A percentile compares a stretch with the other conserved stretches of the same genome.
Evolutionary conservation across 805 yeast species (phyloP).

Genomic region (Myxozyma neotropica): DNA sequence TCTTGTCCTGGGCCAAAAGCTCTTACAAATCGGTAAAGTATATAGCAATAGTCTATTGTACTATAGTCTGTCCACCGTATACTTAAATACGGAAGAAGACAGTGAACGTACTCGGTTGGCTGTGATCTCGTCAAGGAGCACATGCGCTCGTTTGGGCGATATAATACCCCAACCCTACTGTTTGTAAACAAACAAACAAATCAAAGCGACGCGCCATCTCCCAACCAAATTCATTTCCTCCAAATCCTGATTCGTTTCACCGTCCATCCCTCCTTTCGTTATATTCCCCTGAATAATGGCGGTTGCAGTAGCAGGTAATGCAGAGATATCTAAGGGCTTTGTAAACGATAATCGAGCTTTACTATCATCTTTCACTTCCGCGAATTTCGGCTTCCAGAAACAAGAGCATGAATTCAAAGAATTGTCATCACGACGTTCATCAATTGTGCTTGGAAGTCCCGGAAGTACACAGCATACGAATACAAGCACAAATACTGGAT

Average conservation of each 20-base stretch:
- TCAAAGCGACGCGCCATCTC: neutral
- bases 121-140: no score
- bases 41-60: no score
- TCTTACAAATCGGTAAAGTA: no score
- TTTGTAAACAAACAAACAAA: conserved; percentile 12
- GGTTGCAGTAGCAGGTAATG: neutral
- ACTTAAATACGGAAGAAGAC: no score
- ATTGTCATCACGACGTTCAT: conserved; percentile 16
- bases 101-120: no score
- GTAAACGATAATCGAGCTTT: neutral
- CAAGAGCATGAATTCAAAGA: conserved; percentile 22
- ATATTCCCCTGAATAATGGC: no score
- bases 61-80: no score
- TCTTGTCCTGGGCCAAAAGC: no score
- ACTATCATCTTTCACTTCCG: neutral
- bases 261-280: no score
- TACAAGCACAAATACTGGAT: neutral
- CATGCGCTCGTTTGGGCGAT: no score
- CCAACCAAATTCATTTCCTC: neutral
- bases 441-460: conserved; percentile 9
- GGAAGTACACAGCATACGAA: conserved; percentile 1
- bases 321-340: neutral
- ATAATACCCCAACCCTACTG: neutral
- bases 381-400: conserved; percentile 4
- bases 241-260: no score